phyloP scores from a whole-genome alignment of 2,329 filamentous ascomycete species.

The Pseudogymnoascus sp. region DNA sequence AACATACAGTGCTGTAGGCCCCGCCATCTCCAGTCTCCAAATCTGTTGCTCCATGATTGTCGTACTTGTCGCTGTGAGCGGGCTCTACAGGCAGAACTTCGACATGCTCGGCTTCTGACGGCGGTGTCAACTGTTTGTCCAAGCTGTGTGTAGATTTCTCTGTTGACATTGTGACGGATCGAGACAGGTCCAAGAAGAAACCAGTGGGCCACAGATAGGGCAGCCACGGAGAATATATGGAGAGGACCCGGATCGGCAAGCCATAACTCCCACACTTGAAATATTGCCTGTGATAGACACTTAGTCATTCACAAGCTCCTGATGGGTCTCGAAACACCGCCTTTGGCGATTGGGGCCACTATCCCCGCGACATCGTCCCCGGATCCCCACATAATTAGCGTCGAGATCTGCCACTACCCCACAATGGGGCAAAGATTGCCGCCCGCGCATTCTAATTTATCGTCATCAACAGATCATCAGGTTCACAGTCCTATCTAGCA shows the following conservation, averaged over 20 bases:
- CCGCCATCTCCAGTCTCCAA: background rate
- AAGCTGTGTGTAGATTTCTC: background rate
- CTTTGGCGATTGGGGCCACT: background rate
- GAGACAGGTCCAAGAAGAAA: background rate
- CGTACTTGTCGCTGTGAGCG: background rate
- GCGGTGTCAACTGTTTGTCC: background rate
- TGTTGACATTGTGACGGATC: background rate
- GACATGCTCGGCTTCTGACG: background rate
- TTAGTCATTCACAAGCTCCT: background rate
- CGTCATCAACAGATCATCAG: background rate
- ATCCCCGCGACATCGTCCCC: background rate
- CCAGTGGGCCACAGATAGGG: background rate
- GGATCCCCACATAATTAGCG: background rate
- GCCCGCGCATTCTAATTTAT: background rate
- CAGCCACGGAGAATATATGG: background rate
- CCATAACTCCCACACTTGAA: background rate
- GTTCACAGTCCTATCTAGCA: background rate
- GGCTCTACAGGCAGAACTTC: background rate
- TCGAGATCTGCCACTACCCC: slow-evolving; percentile 1
- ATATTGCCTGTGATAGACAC: background rate
- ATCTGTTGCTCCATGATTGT: background rate
- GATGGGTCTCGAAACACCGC: background rate
- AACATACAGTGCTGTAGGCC: background rate
- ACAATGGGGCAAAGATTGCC: slow-evolving; percentile 1
- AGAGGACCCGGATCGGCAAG: background rate